Evolutionary conservation across 257 asterid species (phyloP).

Genomic region (Ligustrum vulgare): DNA sequence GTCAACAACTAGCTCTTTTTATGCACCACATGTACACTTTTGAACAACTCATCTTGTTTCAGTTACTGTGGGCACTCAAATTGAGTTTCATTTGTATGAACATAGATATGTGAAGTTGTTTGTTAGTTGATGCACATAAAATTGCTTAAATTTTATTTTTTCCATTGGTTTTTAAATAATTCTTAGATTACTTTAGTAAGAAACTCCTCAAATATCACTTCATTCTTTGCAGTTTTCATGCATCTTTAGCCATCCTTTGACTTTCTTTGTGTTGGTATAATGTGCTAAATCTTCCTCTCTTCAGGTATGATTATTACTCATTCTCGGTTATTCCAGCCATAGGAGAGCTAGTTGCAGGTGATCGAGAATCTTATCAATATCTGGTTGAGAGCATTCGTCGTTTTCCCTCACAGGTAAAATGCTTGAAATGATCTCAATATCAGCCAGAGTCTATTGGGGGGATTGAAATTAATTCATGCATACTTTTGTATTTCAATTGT

Average conservation of each 20-base stretch:
- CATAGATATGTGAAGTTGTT: constrained; percentile 6
- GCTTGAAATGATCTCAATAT: neutral
- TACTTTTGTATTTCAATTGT: neutral
- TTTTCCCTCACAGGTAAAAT: constrained; percentile 80
- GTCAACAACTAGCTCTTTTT: constrained; percentile 14
- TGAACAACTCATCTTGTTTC: neutral
- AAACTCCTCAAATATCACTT: neutral
- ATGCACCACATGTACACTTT: neutral
- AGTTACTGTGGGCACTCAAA: constrained; percentile 5
- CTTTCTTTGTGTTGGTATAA: neutral
- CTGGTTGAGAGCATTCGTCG: constrained; percentile 87
- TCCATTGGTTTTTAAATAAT: neutral
- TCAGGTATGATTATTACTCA: constrained; percentile 89
- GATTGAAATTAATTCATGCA: neutral
- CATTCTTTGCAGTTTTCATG: neutral
- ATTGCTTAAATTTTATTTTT: neutral
- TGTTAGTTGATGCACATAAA: neutral
- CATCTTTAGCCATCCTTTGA: neutral
- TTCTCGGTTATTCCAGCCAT: constrained; percentile 83
- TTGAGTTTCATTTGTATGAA: neutral
- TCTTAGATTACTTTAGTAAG: neutral
- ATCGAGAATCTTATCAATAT: constrained; percentile 83
- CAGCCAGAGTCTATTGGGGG: constrained; percentile 6
- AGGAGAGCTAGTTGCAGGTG: constrained; percentile 85
- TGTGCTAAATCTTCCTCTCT: constrained; percentile 15